Evolutionary conservation across 495 filamentous ascomycete species (phyloP), one percentile per base, ranked within the genome.

Genomic region (Aspergillus ellipticus): DNA sequence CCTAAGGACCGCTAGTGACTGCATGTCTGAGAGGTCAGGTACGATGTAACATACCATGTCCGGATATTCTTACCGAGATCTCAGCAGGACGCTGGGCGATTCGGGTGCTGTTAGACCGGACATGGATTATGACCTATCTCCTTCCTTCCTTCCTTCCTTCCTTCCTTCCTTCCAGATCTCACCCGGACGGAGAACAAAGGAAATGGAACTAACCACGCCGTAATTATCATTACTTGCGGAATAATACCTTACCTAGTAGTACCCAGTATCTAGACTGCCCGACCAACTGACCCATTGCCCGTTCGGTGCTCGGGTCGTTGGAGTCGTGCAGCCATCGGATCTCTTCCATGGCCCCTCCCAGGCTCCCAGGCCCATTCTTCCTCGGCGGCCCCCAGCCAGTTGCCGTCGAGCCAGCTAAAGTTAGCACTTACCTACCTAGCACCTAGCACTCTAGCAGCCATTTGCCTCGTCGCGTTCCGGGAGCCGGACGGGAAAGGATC

Each of bases 391-490:
- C 10, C n/a, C 35, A 39, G 13, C 35, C 35, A 39, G 35, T 39
- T 13, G 31, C 7, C 31, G 9, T 8, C 10, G 9, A 1, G 31
- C 31, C 13, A 89, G 79, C 35, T 26, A 46, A 51, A 43, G 47
- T n/a, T n/a, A n/a, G n/a, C n/a, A n/a, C n/a, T n/a, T n/a, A n/a
- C n/a, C n/a, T n/a, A n/a, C n/a, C n/a, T n/a, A n/a, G n/a, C n/a
- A n/a, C n/a, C n/a, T n/a, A n/a, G n/a, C n/a, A n/a, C n/a, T n/a
- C 50, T 42, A 51, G 55, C 24, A 57, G 11, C 37, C 39, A 33
- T 52, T 51, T 45, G 45, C 55, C 37, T 52, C 21, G 22, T 51
- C 43, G 15, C 19, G 20, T 24, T 24, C 19, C 31, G 33, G 50
- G 28, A 37, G 53, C 43, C 21, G 43, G 20, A 31, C 54, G 54